Evolutionary conservation across 345 rosid genomes (phyloP).

Genomic region (Hibiscus tridactylites): DNA sequence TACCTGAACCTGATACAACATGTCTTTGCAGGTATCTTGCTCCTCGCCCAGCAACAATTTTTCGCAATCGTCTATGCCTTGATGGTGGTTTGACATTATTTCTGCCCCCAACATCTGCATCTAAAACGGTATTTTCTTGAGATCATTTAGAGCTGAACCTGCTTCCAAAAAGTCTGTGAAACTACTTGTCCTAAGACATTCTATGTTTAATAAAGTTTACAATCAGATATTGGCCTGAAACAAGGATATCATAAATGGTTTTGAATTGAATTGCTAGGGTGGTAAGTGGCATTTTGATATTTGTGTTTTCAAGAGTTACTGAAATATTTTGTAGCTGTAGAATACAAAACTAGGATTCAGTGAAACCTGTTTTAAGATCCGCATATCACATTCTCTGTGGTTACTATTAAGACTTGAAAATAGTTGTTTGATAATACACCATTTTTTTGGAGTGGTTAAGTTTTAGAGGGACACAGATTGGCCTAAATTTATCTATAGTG

Average conservation of each 20-base stretch:
- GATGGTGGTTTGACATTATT: constrained; percentile 96
- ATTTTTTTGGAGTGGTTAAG: not conserved
- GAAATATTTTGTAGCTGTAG: not conserved
- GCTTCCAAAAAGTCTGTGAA: not conserved
- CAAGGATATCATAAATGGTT: constrained; percentile 4
- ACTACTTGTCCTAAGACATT: not conserved
- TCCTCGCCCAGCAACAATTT: constrained; percentile 80
- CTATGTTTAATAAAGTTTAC: not conserved
- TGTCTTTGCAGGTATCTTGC: constrained; percentile 68
- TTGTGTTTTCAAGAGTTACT: not conserved
- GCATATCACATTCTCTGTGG: not conserved
- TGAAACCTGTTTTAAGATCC: not conserved
- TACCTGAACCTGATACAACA: constrained; percentile 9
- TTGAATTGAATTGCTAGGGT: not conserved
- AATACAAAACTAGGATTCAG: not conserved
- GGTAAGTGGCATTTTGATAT: not conserved
- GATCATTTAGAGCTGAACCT: not conserved
- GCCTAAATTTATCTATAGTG: not conserved
- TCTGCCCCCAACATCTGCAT: constrained; percentile 94
- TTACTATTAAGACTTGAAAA: not conserved
- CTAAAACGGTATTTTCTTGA: constrained; percentile 56
- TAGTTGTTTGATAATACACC: not conserved
- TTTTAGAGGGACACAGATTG: not conserved
- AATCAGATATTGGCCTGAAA: not conserved
- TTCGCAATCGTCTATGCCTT: constrained; percentile 72